Percentiles rank a stretch among this genome's conserved stretches.
phyloP scores from a whole-genome alignment of 805 yeast genomes.

The Ogataea naganishii region DNA sequence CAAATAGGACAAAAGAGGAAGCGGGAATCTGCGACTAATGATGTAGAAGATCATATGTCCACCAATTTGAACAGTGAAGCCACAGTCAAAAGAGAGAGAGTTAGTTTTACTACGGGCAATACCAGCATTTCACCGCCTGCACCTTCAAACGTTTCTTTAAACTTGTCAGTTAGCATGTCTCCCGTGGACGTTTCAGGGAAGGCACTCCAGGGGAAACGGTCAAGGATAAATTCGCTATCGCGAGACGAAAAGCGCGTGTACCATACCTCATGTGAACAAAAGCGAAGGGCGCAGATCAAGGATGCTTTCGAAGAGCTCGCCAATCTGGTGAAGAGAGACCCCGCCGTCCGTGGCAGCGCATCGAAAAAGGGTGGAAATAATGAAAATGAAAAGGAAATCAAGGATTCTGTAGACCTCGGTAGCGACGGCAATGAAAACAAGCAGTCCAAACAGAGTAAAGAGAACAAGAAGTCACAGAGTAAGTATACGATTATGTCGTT shows the following conservation, averaged over 20 bases:
- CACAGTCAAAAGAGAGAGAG: too few species aligned
- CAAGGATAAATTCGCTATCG: constrained; percentile 13
- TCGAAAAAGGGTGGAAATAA: constrained; percentile 3
- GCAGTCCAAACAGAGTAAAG: constrained; percentile 1
- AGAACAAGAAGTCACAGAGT: constrained; percentile 13
- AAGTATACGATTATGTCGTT: constrained; percentile 17
- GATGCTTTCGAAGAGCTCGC: constrained; percentile 27
- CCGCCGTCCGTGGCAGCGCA: constrained; percentile 4
- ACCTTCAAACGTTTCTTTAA: too few species aligned
- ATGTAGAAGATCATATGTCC: too few species aligned
- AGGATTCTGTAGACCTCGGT: too few species aligned
- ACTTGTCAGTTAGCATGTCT: too few species aligned
- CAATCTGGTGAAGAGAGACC: constrained; percentile 12
- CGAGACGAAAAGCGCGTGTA: constrained; percentile 25
- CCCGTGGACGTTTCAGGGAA: too few species aligned
- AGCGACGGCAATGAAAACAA: not conserved
- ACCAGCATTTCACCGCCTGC: too few species aligned
- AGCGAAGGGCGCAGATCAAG: constrained; percentile 26
- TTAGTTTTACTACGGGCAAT: too few species aligned
- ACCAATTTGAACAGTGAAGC: too few species aligned
- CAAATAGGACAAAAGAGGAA: too few species aligned
- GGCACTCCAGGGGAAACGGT: too few species aligned
- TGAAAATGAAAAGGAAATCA: constrained; percentile 6
- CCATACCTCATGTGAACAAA: constrained; percentile 31
- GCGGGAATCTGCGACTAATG: too few species aligned